Evolutionary conservation across 768 basidiomycete genomes (phyloP).

Genomic region (Russula sp.): DNA sequence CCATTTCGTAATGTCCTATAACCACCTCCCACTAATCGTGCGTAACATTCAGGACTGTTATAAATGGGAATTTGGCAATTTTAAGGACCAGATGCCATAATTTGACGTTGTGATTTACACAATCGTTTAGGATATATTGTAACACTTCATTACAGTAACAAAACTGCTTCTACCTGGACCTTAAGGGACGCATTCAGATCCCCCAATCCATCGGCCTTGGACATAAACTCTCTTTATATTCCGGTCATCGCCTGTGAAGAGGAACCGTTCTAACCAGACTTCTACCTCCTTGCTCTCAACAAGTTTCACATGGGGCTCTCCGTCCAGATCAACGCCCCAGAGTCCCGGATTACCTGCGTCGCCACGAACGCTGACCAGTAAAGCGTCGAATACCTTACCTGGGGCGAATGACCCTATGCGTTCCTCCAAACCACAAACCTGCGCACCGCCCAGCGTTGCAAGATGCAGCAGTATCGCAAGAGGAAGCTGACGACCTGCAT

Average conservation of each 20-base stretch:
- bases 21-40: not conserved
- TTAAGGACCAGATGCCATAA: conserved; percentile 26
- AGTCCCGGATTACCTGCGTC: conserved; percentile 50
- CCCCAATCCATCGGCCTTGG: conserved; percentile 72
- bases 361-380: conserved; percentile 54
- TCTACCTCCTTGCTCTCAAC: conserved; percentile 36
- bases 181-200: conserved; percentile 33
- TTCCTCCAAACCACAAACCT: conserved; percentile 63
- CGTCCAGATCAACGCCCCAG: conserved; percentile 41
- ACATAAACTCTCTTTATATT: conserved; percentile 82
- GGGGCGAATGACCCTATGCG: conserved; percentile 67
- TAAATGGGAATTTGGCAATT: conserved; percentile 66
- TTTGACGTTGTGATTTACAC: not conserved
- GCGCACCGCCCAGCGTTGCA: conserved; percentile 87
- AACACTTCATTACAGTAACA: not conserved
- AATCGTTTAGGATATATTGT: conserved; percentile 6
- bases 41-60: conserved; percentile 52
- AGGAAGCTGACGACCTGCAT: conserved; percentile 56
- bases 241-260: conserved; percentile 82
- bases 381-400: conserved; percentile 88
- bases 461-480: conserved; percentile 78
- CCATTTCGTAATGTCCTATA: not conserved
- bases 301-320: conserved; percentile 22
- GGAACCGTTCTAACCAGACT: conserved; percentile 68
- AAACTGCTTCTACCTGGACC: not conserved